These are phyloP conservation scores for Harringtonia aguacate DNA, from an alignment of 2,329 filamentous ascomycete species.

Conservation along the genomic window DNA sequence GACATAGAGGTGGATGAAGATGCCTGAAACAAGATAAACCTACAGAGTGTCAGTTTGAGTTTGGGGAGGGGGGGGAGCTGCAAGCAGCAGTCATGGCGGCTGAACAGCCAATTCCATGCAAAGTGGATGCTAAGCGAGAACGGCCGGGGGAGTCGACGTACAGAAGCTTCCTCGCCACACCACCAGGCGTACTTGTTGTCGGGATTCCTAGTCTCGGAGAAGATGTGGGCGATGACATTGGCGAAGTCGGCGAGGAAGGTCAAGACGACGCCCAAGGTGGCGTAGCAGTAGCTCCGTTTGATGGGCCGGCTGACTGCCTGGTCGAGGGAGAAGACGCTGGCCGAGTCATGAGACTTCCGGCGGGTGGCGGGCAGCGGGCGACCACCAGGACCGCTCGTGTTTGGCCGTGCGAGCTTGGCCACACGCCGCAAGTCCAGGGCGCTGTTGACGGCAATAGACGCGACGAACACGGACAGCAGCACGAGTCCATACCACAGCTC, in stretches of 20 bases:
- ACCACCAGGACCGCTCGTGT: conserved; percentile 68
- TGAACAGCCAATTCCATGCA: too few species aligned
- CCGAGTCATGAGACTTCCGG: conserved; percentile 32
- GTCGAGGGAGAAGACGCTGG: conserved; percentile 3
- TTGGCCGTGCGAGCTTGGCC: conserved; percentile 34
- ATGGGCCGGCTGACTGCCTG: conserved; percentile 51
- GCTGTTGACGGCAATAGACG: conserved; percentile 40
- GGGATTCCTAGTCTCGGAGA: conserved; percentile 43
- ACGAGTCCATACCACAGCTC: conserved; percentile 42
- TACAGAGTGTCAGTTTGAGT: conserved; percentile 3
- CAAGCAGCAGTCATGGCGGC: too few species aligned
- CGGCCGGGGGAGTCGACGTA: conserved; percentile 15
- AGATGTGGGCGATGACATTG: conserved; percentile 63
- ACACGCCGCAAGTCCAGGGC: conserved; percentile 39
- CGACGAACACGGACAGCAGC: conserved; percentile 41
- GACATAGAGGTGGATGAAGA: conserved; percentile 11
- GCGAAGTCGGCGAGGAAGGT: conserved; percentile 68
- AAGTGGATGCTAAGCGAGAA: too few species aligned
- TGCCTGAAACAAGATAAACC: conserved; percentile 12
- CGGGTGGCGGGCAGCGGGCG: conserved; percentile 70
- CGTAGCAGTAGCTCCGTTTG: conserved; percentile 65
- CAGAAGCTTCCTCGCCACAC: conserved; percentile 52
- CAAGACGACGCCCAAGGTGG: conserved; percentile 58
- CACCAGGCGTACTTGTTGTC: conserved; percentile 52
- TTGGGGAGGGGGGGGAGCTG: background rate